These are phyloP conservation scores for Ascochyta pisi DNA, from an alignment of 2,329 filamentous ascomycete species.

Conservation along the genomic window DNA sequence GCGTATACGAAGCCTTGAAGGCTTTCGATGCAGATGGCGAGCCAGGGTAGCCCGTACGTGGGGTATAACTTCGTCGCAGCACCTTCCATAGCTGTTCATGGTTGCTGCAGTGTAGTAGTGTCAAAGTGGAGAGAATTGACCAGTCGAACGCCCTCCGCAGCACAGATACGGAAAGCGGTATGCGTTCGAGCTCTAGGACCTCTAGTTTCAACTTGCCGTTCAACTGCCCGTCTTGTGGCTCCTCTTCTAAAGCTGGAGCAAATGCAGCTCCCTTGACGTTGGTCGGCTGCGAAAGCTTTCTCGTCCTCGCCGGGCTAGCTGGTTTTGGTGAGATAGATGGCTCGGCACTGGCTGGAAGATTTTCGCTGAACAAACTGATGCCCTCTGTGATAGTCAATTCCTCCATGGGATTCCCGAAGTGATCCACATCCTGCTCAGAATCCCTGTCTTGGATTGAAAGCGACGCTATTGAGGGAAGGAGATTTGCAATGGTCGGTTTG, in stretches of 20 bases:
- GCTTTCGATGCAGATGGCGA: conserved; percentile 47
- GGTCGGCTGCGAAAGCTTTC: conserved; percentile 4
- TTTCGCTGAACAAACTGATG: conserved; percentile 31
- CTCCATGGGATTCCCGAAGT: conserved; percentile 36
- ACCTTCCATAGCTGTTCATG: conserved; percentile 79
- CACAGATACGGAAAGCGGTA: conserved; percentile 75
- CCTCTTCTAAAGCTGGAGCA: conserved; percentile 8
- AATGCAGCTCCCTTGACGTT: conserved; percentile 6
- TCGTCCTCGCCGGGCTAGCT: neutral
- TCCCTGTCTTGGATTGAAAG: conserved; percentile 40
- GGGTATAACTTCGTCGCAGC: conserved; percentile 63
- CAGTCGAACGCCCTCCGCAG: conserved; percentile 76
- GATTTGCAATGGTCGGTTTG: conserved; percentile 26
- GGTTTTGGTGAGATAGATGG: conserved; percentile 5
- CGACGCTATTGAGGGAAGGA: conserved; percentile 27
- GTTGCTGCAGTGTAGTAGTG: conserved; percentile 74
- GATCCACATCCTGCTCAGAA: conserved; percentile 35
- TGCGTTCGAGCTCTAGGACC: conserved; percentile 75
- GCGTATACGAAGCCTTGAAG: conserved; percentile 49
- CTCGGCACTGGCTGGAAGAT: conserved; percentile 21
- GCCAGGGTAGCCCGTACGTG: conserved; percentile 43
- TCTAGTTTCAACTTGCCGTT: conserved; percentile 71
- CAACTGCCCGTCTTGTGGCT: conserved; percentile 49
- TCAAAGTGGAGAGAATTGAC: conserved; percentile 73
- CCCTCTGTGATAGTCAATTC: conserved; percentile 34